Percentiles rank a stretch among this genome's conserved stretches.
Conservation (phyloP, 495 filamentous ascomycete genomes). For the Corynascus novoguineensis region DNA sequence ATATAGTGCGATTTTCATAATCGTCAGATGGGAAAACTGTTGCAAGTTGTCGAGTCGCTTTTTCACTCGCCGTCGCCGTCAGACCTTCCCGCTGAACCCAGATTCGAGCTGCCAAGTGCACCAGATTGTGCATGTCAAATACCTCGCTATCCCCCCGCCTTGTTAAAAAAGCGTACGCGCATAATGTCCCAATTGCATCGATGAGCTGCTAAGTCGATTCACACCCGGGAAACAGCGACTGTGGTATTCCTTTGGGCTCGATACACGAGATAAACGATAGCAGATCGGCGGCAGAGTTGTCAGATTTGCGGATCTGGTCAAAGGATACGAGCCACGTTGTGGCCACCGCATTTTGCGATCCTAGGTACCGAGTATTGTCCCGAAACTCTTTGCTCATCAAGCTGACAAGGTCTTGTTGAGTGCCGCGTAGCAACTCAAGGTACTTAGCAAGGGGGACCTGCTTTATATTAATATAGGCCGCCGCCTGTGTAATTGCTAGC, state of each 20-base stretch:
- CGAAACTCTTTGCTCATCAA: constrained; percentile 49
- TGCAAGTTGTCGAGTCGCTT: constrained; percentile 22
- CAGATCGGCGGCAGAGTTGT: constrained; percentile 32
- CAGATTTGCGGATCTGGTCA: constrained; percentile 34
- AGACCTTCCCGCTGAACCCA: constrained; percentile 27
- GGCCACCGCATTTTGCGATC: constrained; percentile 47
- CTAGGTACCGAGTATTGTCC: constrained; percentile 39
- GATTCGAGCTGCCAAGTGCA: constrained; percentile 40
- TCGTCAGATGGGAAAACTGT: constrained; percentile 14
- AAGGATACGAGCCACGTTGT: constrained; percentile 52
- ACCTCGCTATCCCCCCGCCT: constrained; percentile 19
- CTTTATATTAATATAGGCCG: constrained; percentile 45
- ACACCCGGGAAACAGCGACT: constrained; percentile 20
- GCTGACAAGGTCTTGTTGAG: constrained; percentile 34
- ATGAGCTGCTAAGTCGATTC: constrained; percentile 17
- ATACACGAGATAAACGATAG: constrained; percentile 41
- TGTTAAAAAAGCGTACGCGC: constrained; percentile 32
- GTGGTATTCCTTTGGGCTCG: no score
- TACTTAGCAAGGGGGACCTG: constrained; percentile 38
- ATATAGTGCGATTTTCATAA: constrained; percentile 14
- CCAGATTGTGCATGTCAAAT: constrained; percentile 40
- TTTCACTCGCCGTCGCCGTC: constrained; percentile 7
- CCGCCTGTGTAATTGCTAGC: constrained; percentile 27
- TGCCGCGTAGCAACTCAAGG: constrained; percentile 37
- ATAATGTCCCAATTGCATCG: constrained; percentile 33